Conservation (phyloP, 352 stramenopile species). For the Plasmopara viticola region DNA sequence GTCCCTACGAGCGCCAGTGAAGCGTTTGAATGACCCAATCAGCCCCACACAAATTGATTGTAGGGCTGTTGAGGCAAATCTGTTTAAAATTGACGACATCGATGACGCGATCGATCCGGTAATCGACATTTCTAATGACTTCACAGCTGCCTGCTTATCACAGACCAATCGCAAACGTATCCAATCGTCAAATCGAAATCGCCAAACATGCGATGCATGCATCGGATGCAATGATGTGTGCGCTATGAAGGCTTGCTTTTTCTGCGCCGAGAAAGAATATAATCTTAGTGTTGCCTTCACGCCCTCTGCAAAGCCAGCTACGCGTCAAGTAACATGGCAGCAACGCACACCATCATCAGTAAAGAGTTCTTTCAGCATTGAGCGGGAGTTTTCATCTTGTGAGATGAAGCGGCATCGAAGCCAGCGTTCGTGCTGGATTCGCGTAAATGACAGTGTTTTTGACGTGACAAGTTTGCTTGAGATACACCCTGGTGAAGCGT, state of each 20-base stretch:
- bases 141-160: constrained; percentile 12
- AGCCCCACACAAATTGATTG: constrained; percentile 11
- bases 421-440: constrained; percentile 85
- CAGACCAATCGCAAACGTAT: constrained; percentile 13
- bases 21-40: constrained; percentile 9
- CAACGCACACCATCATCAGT: constrained; percentile 20
- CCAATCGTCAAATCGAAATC: constrained; percentile 21
- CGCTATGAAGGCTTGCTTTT: constrained; percentile 51
- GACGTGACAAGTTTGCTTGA: constrained; percentile 88
- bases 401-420: constrained; percentile 82
- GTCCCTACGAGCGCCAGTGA: constrained; percentile 10
- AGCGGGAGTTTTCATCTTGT: constrained; percentile 81
- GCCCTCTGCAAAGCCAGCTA: constrained; percentile 15
- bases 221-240: constrained; percentile 78
- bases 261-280: constrained; percentile 73
- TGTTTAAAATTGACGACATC: constrained; percentile 14
- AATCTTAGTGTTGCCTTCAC: constrained; percentile 49
- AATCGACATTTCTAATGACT: constrained; percentile 11
- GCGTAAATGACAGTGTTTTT: constrained; percentile 84
- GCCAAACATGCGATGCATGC: constrained; percentile 62
- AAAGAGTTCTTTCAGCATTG: constrained; percentile 29
- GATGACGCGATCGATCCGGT: constrained; percentile 9
- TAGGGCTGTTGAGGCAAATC: constrained; percentile 4
- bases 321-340: constrained; percentile 21
- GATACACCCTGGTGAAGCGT: constrained; percentile 81